phyloP scores from a whole-genome alignment of 2,329 filamentous ascomycete species.

The Biscogniauxia mediterranea region DNA sequence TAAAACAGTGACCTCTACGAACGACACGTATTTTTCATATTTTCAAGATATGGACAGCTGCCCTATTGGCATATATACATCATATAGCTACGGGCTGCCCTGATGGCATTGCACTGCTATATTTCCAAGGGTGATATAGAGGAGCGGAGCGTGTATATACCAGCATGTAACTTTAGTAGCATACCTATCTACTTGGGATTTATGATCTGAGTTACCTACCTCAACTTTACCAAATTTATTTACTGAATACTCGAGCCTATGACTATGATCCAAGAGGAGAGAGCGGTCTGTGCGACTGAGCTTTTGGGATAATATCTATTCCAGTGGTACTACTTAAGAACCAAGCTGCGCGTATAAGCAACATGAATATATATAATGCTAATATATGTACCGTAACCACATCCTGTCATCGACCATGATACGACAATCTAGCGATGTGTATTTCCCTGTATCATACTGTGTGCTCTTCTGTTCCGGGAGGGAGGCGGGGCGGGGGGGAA shows the following conservation, averaged over 20 bases:
- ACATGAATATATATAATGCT: background rate
- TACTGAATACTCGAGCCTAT: background rate
- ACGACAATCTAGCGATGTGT: background rate
- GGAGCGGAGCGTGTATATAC: too few relatives aligned
- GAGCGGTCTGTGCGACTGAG: background rate
- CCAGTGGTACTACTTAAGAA: background rate
- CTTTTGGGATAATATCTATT: background rate
- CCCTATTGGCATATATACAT: conserved; percentile 32
- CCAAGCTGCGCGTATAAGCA: background rate
- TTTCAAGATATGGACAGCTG: conserved; percentile 29
- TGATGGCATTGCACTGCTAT: conserved; percentile 4
- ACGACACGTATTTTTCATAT: conserved; percentile 32
- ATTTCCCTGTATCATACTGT: too few relatives aligned
- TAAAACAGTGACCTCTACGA: conserved; percentile 29
- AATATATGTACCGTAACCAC: background rate
- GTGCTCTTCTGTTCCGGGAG: too few relatives aligned
- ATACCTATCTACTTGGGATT: too few relatives aligned
- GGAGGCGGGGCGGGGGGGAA: too few relatives aligned
- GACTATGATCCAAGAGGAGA: background rate
- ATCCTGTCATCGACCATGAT: background rate
- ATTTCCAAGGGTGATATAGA: too few relatives aligned
- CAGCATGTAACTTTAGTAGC: too few relatives aligned
- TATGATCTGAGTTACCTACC: too few relatives aligned
- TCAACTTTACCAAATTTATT: too few relatives aligned
- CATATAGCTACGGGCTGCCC: conserved; percentile 30